Evolutionary conservation across 441 rosid genomes (phyloP).

Genomic region (Metrosideros polymorpha): DNA sequence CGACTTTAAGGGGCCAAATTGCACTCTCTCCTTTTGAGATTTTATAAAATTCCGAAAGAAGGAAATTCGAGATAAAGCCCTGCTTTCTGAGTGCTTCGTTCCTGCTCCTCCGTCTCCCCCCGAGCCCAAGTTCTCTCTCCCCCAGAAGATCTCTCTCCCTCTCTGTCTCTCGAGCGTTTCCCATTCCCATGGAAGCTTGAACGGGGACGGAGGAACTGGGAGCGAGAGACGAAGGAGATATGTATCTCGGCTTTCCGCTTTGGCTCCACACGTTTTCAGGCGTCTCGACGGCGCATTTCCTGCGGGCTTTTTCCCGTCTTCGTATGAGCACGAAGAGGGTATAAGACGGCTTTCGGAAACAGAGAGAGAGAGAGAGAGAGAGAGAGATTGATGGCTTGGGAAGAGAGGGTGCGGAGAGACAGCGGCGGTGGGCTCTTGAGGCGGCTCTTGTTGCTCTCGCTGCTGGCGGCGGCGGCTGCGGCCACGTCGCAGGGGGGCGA

Average conservation of each 20-base stretch:
- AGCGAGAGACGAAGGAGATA: background rate
- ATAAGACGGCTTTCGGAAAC: background rate
- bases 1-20: too few species aligned
- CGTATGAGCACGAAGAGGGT: background rate
- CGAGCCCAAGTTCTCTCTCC: background rate
- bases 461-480: background rate
- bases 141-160: background rate
- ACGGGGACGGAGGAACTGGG: background rate
- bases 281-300: background rate
- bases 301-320: background rate
- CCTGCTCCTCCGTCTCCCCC: background rate
- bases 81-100: background rate
- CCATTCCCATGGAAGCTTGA: background rate
- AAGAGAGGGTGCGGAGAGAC: background rate
- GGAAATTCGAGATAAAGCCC: background rate
- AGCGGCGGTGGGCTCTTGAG: background rate
- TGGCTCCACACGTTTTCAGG: background rate
- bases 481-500: conserved; percentile 5
- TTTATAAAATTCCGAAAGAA: background rate
- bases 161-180: background rate
- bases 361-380: background rate
- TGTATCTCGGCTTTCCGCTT: too few species aligned
- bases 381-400: background rate
- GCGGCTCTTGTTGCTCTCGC: background rate
- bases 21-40: background rate